Percentiles rank a stretch among this genome's conserved stretches.
Conservation (phyloP, 192 early-diverging fungal genomes). For the Ramicandelaber brevisporus region DNA sequence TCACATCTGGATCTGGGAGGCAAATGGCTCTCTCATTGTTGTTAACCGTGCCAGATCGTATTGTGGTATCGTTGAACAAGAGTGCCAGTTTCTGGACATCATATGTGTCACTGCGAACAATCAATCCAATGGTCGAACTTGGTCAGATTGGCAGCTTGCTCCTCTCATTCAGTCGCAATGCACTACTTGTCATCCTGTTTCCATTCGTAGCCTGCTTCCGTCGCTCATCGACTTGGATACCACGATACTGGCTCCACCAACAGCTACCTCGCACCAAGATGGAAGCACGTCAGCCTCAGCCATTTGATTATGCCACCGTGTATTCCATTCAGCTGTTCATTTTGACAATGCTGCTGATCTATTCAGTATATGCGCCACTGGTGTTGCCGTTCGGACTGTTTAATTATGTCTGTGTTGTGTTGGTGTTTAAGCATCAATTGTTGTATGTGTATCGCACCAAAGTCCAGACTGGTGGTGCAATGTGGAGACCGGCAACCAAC, state of each 20-base stretch:
- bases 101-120: conserved; percentile 34
- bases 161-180: no score
- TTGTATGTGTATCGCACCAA: conserved; percentile 53
- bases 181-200: no score
- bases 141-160: conserved; percentile 31
- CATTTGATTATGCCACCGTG: conserved; percentile 41
- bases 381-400: conserved; percentile 33
- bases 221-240: conserved; percentile 25
- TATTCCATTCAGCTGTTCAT: conserved; percentile 43
- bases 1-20: no score
- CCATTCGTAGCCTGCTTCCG: conserved; percentile 29
- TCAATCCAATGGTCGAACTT: conserved; percentile 40
- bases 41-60: no score
- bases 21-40: no score
- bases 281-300: conserved; percentile 30
- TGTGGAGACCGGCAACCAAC: conserved; percentile 43
- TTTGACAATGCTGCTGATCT: conserved; percentile 41
- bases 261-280: conserved; percentile 41
- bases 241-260: no score
- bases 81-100: conserved; percentile 47
- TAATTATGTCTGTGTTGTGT: conserved; percentile 30
- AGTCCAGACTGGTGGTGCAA: conserved; percentile 39
- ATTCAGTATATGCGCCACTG: conserved; percentile 42
- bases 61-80: conserved; percentile 14
- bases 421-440: conserved; percentile 45